phyloP scores from a whole-genome alignment of 495 filamentous ascomycete species.

The Pyronema omphalodes region DNA sequence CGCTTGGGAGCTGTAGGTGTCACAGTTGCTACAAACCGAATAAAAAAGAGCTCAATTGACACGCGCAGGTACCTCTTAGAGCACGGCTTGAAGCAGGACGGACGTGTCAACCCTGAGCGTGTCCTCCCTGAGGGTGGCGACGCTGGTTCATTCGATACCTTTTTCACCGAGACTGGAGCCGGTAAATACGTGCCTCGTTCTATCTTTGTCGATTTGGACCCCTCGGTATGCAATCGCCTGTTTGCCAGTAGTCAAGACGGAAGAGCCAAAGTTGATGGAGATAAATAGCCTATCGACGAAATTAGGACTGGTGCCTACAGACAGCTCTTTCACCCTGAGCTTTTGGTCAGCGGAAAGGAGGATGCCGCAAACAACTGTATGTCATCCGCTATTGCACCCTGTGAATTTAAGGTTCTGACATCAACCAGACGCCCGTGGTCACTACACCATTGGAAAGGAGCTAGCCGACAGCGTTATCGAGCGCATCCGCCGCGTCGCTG shows the following conservation, averaged over 20 bases:
- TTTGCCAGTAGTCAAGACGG: too few relatives aligned
- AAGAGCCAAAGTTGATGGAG: not conserved
- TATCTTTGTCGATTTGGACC: slow-evolving; percentile 78
- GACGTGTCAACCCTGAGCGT: slow-evolving; percentile 38
- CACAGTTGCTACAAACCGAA: not conserved
- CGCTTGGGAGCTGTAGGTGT: slow-evolving; percentile 81
- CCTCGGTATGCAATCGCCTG: slow-evolving; percentile 37
- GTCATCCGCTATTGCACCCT: not conserved
- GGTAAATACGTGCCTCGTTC: slow-evolving; percentile 85
- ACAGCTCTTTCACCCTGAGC: slow-evolving; percentile 76
- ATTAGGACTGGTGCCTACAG: slow-evolving; percentile 70
- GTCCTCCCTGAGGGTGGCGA: slow-evolving; percentile 38
- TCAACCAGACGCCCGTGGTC: slow-evolving; percentile 53
- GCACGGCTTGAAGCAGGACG: slow-evolving; percentile 68
- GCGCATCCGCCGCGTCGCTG: slow-evolving; percentile 79
- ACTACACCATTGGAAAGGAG: slow-evolving; percentile 98
- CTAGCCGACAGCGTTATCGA: slow-evolving; percentile 93
- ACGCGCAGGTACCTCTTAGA: slow-evolving; percentile 65
- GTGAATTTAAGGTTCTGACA: not conserved
- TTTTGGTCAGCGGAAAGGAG: slow-evolving; percentile 78
- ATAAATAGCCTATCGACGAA: slow-evolving; percentile 57
- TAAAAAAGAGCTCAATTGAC: not conserved
- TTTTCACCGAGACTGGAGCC: slow-evolving; percentile 71
- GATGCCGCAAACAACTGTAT: slow-evolving; percentile 78
- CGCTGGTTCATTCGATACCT: slow-evolving; percentile 65